Base-by-base conservation (phyloP, 2,329 filamentous ascomycete species). In the Stagonosporopsis rhizophila region DNA sequence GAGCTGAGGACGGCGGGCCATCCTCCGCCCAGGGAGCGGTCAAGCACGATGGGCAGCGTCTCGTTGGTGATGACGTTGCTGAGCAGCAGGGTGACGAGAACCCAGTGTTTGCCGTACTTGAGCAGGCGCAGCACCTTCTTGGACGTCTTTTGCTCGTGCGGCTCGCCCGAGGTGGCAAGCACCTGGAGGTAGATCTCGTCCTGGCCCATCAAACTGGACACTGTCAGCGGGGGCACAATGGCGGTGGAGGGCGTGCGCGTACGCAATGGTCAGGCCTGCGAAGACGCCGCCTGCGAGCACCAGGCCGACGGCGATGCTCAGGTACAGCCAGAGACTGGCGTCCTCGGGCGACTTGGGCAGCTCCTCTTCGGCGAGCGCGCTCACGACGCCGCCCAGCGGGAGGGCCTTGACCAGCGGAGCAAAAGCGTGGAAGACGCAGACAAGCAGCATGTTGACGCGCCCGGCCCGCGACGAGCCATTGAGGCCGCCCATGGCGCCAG, bases 51-150 rank as follows among this genome's bases (percentile, higher is more conserved):
- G 25, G 95, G 95, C 47, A 75, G 67, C 2, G 94, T 96, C 79
- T 98, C 95, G 76, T 99, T 98, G 64, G 96, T 96, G 69, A 99
- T 96, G 72, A 99, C 95, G 75, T 99, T 99, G 75, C 92, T 92
- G 52, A 99, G 82, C 7, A 99, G 84, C 23, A 99, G 80, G 2
- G 95, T 98, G 50, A 99, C 95, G 54, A 99, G 82, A 19, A 99
- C 94, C 95, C 95, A 99, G 77, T 99, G 95, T 76, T 99, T 99
- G 68, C 95, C 95, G 68, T 86, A 89, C 62, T 91, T 87, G 52
- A 99, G 79, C 25, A 99, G 81, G 39, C 87, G 83, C 66, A 95
- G 83, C 11, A 99, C 95, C 62, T 87, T 89, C 53, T 85, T 85
- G 0, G 95, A 95, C 72, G 97, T 92, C 72, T 87, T 91, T 70